Evolutionary conservation across 805 yeast genomes (phyloP).

Genomic region (Candida ortonii): DNA sequence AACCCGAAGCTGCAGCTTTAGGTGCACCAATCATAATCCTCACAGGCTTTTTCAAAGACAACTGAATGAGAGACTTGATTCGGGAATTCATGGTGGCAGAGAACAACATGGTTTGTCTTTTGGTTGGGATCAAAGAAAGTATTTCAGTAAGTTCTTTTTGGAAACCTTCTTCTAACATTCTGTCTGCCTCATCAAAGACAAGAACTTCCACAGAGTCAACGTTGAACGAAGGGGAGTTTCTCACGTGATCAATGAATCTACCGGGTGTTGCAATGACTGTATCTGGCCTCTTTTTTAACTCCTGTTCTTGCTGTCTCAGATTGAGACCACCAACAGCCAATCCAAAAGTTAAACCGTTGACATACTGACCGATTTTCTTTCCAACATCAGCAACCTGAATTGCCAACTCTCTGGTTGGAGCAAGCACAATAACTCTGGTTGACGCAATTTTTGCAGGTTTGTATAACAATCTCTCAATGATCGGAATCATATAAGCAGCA

Average conservation of each 20-base stretch:
- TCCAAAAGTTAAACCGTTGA: constrained; percentile 78
- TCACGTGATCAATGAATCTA: constrained; percentile 92
- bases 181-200: constrained; percentile 96
- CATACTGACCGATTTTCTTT: constrained; percentile 73
- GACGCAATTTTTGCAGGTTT: constrained; percentile 84
- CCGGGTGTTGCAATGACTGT: constrained; percentile 98
- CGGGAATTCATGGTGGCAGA: constrained; percentile 98
- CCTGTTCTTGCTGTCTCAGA: constrained; percentile 92
- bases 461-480: constrained; percentile 84
- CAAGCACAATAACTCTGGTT: constrained; percentile 84
- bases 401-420: constrained; percentile 98
- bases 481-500: constrained; percentile 96
- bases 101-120: constrained; percentile 89
- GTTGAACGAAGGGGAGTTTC: constrained; percentile 90
- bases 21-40: constrained; percentile 96
- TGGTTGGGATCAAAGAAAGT: constrained; percentile 77
- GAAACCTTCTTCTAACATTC: constrained; percentile 99
- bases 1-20: constrained; percentile 86
- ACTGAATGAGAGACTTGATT: constrained; percentile 81
- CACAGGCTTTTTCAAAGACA: constrained; percentile 87
- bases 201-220: constrained; percentile 90
- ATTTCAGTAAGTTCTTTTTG: constrained; percentile 92
- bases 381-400: constrained; percentile 96
- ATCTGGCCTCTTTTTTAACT: constrained; percentile 89
- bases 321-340: constrained; percentile 98